Base-by-base conservation (phyloP, 2,329 filamentous ascomycete genomes). In the Phyllosticta citribraziliensis region DNA sequence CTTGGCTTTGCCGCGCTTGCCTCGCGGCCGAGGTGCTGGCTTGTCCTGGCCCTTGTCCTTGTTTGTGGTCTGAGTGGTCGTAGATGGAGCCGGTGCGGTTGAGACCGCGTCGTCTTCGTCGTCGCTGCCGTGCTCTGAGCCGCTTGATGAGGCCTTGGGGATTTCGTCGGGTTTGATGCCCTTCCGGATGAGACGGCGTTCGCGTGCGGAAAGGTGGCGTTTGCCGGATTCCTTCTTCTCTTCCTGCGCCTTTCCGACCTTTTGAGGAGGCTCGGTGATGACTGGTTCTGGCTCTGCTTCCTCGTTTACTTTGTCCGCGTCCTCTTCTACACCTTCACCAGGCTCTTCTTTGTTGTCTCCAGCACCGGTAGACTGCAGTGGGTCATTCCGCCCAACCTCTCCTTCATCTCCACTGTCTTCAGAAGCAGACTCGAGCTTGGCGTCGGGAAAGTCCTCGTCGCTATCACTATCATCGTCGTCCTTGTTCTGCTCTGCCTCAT, bases 1-100 rank as follows among this genome's bases (percentile, higher is more conserved):
- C 78, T 95, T 96, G 52, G 87, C 86, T 72, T 96, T 96, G 63
- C 82, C 82, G 62, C 84, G 85, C 72, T 95, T 91, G 30, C 91
- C 91, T 62, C 92, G 86, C 14, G 80, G 74, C 1, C 74, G 66
- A 1, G 73, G 70, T 0, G 63, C 51, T 35, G 57, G 57, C 54
- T 58, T 67, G 64, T 8, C 61, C 25, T 27, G 25, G 25, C 25
- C 9, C 6, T 10, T 27, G 22, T 62, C 65, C 17, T 55, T 53
- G 40, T 24, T 33, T 1, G 35, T 54, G 14, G 40, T 10, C 20
- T 52, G 25, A 59, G 67, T 66, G 50, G 63, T 55, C 5, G 25
- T 55, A 59, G 55, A 65, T 67, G 69, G 67, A 62, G 64, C 67
- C 24, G 56, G 57, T 11, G 66, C 64, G 56, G 70, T 72, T 2